Evolutionary conservation across 2,329 filamentous ascomycete species (phyloP).

Genomic region (Camillea tinctor): DNA sequence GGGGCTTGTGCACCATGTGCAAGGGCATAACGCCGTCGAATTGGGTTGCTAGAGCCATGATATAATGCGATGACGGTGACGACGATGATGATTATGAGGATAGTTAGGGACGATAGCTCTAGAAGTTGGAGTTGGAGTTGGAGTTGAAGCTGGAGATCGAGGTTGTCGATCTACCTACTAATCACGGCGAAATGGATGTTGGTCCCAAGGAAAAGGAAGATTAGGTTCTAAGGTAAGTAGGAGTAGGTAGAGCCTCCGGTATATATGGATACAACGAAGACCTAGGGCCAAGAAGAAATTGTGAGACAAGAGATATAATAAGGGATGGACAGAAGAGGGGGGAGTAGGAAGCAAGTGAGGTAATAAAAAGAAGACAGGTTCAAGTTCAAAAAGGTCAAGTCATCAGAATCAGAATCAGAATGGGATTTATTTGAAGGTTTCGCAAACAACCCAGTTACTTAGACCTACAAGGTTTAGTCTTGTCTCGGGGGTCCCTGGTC

Average conservation of each 20-base stretch:
- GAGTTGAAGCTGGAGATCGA: neutral
- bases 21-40: conserved; percentile 48
- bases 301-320: neutral
- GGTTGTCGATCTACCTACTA: neutral
- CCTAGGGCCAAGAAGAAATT: neutral
- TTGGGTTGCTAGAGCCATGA: conserved; percentile 29
- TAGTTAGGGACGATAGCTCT: neutral
- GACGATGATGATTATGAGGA: neutral
- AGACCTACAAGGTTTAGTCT: too few relatives aligned
- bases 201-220: neutral
- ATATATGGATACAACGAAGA: neutral
- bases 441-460: too few relatives aligned
- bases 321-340: neutral
- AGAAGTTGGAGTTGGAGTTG: neutral
- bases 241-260: neutral
- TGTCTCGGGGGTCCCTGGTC: too few relatives aligned
- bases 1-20: conserved; percentile 64
- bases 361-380: too few relatives aligned
- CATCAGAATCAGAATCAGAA: too few relatives aligned
- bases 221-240: too few relatives aligned
- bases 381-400: too few relatives aligned
- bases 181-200: neutral
- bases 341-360: neutral
- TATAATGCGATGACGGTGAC: neutral
- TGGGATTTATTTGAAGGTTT: neutral